Base-by-base conservation (phyloP, 345 rosid genomes). In the Euphorbia peplus region DNA sequence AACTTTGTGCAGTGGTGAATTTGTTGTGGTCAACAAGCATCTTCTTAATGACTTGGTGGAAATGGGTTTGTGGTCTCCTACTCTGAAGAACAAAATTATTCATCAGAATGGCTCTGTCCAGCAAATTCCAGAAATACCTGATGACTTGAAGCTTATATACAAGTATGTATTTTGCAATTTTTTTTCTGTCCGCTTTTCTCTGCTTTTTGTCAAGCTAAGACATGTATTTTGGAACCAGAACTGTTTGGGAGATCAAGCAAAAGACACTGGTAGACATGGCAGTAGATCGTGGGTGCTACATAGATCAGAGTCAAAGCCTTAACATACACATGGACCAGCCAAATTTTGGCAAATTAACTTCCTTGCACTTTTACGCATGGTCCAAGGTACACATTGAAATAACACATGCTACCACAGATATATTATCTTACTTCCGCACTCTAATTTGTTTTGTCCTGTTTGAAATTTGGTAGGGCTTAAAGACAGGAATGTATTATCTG, bases 241-340 rank as follows among this genome's bases (percentile, higher is more conserved):
- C 96, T 39, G 98, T 92, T 8, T 92, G 98, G 98, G 98, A 92
- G 85, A 92, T 90, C 82, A 92, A 86, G 83, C 98, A 92, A 75
- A 90, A 72, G 85, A 88, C 87, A 0, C 51, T 92, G 74, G 98
- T 92, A 11, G 97, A 91, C 30, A 91, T 91, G 97, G 97, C 93
- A 19, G 93, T 79, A 44, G 91, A 90, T 81, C 91, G 97, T 73
- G 98, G 98, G 42, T 87, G 92, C 79, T 93, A 78, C 64, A 91
- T 91, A 65, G 97, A 93, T 72, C 98, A 91, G 80, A 93, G 98
- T 56, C 98, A 93, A 72, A 93, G 98, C 80, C 83, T 91, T 65
- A 93, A 93, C 58, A 91, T 92, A 60, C 96, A 92, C 60, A 90
- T 92, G 98, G 96, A 90, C 26, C 90, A 86, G 60, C 95, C 96